Evolutionary conservation across 495 filamentous ascomycete species (phyloP), one percentile per base, ranked within the genome.

Genomic region (Neurospora hispaniola): DNA sequence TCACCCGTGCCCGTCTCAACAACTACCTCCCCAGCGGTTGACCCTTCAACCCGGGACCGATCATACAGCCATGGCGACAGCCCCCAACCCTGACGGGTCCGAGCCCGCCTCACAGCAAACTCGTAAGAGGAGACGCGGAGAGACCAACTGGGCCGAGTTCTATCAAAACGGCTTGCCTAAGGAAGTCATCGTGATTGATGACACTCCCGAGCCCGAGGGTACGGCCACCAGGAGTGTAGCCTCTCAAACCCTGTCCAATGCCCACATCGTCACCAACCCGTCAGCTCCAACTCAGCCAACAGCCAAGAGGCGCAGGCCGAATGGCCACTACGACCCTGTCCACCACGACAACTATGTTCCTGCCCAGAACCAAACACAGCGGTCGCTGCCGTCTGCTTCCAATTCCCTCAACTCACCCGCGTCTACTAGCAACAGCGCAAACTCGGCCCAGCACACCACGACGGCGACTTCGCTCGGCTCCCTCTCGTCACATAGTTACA

Each of bases 181-280:
- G 79, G 94, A 97, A 82, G 88, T 98, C 79, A 97, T 98, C 79
- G 90, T 97, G 73, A 98, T 98, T 80, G 92, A 97, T 77, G 95
- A 97, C 82, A 90, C 92, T n/a, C 89, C 91, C 48, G 91, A 91
- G 72, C 86, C 89, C 27, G 89, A 91, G 41, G 75, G 81, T 18
- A 68, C 71, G 71, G 76, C 77, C 70, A 72, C 74, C 71, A 73
- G 77, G 72, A 74, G 75, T 70, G 78, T 71, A 73, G 75, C 76
- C 23, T 73, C 79, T 42, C 75, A 76, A 62, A 76, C 78, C 0
- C 75, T 81, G 72, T 66, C 54, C 35, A 82, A 80, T 74, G 78
- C 75, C 46, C 73, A 74, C 31, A 71, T 20, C 69, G 42, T 54
- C 70, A 59, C 42, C 23, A 80, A 75, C 72, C 75, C 75, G 66